phyloP scores from a whole-genome alignment of 2,329 filamentous ascomycete species.

The Piedraia hortae region DNA sequence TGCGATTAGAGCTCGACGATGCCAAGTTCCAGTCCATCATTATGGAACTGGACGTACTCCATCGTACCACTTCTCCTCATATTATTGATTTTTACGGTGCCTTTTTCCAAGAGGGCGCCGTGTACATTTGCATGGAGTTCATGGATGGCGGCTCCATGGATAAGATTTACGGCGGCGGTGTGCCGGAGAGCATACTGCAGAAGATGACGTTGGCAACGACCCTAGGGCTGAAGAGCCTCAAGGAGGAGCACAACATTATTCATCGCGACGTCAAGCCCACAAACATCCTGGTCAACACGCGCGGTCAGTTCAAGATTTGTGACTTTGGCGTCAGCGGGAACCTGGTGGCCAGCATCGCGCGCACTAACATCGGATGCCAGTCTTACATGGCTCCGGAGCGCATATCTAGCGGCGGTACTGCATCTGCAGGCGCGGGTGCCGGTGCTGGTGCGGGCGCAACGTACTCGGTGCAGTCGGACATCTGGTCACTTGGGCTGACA shows the following conservation, averaged over 20 bases:
- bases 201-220: constrained; percentile 81
- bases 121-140: constrained; percentile 98
- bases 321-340: constrained; percentile 96
- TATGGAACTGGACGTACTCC: constrained; percentile 88
- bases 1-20: constrained; percentile 81
- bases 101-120: constrained; percentile 94
- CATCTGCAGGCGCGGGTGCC: constrained; percentile 37
- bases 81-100: constrained; percentile 98
- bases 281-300: constrained; percentile 82
- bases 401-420: constrained; percentile 64
- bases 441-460: constrained; percentile 35
- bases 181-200: constrained; percentile 63
- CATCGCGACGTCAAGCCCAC: constrained; percentile 96
- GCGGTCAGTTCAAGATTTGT: constrained; percentile 87
- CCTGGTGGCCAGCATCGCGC: constrained; percentile 85
- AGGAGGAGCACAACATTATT: constrained; percentile 97
- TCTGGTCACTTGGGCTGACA: constrained; percentile 84
- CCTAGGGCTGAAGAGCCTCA: constrained; percentile 72
- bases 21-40: constrained; percentile 91
- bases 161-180: constrained; percentile 72
- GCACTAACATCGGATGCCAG: constrained; percentile 96
- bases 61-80: constrained; percentile 80
- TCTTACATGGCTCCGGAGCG: constrained; percentile 97
- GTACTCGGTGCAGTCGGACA: constrained; percentile 92
- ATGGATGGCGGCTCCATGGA: constrained; percentile 98